Evolutionary conservation across 345 rosid genomes (phyloP), one percentile per base, ranked within the genome.

Genomic region (Cardamine resedifolia): DNA sequence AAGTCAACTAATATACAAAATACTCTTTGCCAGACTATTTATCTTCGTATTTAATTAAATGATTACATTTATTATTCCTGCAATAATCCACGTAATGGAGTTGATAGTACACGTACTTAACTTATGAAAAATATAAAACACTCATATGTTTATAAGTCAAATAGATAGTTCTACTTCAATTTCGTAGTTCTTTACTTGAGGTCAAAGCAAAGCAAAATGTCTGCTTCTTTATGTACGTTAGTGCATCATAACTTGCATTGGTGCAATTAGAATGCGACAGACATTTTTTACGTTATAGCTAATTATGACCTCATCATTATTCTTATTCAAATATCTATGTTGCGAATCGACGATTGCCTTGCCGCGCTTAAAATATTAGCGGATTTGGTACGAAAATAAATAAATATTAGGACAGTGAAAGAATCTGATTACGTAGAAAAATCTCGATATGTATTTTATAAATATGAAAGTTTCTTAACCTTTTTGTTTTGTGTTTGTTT

Each of bases 1-100:
- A 44, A 58, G 79, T 76, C 79, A 76, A 76, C 70, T 56, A 76
- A 69, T 55, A 69, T 62, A 69, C 19, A 69, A 68, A 68, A 59
- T 52, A 66, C 36, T 15, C 49, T 66, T 41, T 33, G 64, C 58
- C 74, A 75, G 73, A 49, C 53, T 56, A 63, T 31, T 76, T 67
- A 62, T 53, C 65, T 62, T 62, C 64, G 21, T 51, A 51, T 39
- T 38, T 33, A 74, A 58, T 59, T 5, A 27, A 38, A 61, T 64
- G 36, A 68, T 60, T 26, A 61, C 31, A 52, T 75, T 59, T 16
- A 52, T 41, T 68, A 68, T 60, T 60, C 31, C 36, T 60, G 41
- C 41, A 60, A 75, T 57, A 61, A 12, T 52, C 74, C 74, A 75
- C 74, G 78, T 68, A 68, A 31, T 6, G 63, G 10, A 59, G 41